Evolutionary conservation across 805 yeast species (phyloP).

Genomic region (Wickerhamiella azyma): DNA sequence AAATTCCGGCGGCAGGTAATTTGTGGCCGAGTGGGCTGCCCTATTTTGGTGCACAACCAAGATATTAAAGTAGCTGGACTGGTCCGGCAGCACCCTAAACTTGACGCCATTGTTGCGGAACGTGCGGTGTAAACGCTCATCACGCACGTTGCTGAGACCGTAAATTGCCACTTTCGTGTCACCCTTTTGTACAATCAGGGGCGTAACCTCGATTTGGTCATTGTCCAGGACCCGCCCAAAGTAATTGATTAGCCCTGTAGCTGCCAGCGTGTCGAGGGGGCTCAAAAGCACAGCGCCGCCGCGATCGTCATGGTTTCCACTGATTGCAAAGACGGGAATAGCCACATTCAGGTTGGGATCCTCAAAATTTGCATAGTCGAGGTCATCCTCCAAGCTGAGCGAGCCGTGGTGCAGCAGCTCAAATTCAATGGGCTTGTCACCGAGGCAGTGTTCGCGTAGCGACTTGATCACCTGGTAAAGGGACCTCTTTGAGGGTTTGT

Average conservation of each 20-base stretch:
- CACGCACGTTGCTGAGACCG: conserved; percentile 80
- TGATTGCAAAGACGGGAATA: conserved; percentile 79
- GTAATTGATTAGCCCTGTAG: conserved; percentile 74
- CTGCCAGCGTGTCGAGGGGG: conserved; percentile 74
- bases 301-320: conserved; percentile 95
- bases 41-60: conserved; percentile 87
- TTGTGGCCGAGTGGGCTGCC: conserved; percentile 61
- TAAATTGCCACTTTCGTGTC: conserved; percentile 68
- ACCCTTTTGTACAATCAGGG: conserved; percentile 75
- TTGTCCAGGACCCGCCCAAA: conserved; percentile 71
- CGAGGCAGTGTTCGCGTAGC: conserved; percentile 59
- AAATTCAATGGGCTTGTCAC: conserved; percentile 76
- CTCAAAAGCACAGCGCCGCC: conserved; percentile 63
- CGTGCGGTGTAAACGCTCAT: conserved; percentile 71
- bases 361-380: conserved; percentile 68
- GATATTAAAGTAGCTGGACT: conserved; percentile 67
- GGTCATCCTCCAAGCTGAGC: conserved; percentile 37
- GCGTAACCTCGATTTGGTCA: conserved; percentile 60
- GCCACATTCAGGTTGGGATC: conserved; percentile 84
- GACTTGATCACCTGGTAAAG: conserved; percentile 68
- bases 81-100: conserved; percentile 54
- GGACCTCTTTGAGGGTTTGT: conserved; percentile 78
- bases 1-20: conserved; percentile 72
- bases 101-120: conserved; percentile 70
- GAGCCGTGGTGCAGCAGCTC: conserved; percentile 70